Percentiles rank a stretch among this genome's conserved stretches.
Conservation (phyloP, 2,329 filamentous ascomycete species). For the Aureobasidium sp. region DNA sequence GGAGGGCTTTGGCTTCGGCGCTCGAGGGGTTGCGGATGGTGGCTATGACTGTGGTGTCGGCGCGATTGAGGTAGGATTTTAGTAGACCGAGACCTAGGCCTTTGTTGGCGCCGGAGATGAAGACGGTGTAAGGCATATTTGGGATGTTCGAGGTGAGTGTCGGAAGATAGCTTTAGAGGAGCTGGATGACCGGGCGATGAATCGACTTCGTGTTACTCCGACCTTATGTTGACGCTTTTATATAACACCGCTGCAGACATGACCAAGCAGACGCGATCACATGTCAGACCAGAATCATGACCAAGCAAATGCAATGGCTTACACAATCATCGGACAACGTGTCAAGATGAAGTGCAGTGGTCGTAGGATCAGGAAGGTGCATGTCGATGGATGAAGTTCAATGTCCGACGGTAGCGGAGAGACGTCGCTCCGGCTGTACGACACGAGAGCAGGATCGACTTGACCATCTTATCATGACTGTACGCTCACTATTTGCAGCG, state of each 20-base stretch:
- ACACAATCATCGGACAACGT: no score
- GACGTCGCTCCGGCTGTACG: no score
- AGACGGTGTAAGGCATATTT: background rate
- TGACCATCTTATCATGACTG: no score
- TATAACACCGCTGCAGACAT: background rate
- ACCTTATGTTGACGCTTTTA: background rate
- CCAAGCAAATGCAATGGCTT: no score
- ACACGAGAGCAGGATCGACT: no score
- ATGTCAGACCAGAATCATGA: background rate
- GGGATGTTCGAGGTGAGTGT: background rate
- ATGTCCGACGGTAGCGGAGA: no score
- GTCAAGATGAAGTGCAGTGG: no score
- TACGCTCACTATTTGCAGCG: no score
- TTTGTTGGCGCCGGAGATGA: constrained; percentile 4
- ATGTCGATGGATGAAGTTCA: no score
- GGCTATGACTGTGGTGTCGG: background rate
- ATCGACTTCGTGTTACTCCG: background rate
- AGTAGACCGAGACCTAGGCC: background rate
- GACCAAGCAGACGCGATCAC: background rate
- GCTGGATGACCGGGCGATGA: background rate
- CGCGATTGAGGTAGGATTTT: background rate
- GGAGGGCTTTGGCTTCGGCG: background rate
- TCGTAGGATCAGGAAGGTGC: no score
- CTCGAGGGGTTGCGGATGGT: background rate
- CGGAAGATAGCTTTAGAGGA: background rate